phyloP scores from a whole-genome alignment of 768 basidiomycete genomes.

The Exidia glandulosa region DNA sequence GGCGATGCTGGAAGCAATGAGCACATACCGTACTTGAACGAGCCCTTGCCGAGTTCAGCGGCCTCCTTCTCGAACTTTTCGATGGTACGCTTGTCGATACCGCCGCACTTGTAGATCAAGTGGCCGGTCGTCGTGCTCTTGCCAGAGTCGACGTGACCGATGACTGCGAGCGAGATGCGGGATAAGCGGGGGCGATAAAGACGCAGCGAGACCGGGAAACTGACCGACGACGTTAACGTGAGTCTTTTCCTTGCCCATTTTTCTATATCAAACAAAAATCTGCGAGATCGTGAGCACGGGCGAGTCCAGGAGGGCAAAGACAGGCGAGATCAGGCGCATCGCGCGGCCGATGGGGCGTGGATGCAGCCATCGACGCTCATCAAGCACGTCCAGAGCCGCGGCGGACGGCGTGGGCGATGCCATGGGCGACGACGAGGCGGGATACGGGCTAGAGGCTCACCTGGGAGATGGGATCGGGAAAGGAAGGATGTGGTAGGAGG shows the following conservation, averaged over 20 bases:
- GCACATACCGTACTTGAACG: constrained; percentile 86
- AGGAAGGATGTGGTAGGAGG: not conserved
- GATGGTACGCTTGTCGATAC: constrained; percentile 99
- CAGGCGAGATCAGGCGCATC: not conserved
- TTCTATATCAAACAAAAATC: constrained; percentile 33
- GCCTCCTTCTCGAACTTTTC: constrained; percentile 99
- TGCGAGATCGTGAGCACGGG: constrained; percentile 11
- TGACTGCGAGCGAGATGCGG: constrained; percentile 46
- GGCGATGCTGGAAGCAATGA: not conserved
- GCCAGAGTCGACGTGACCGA: constrained; percentile 99
- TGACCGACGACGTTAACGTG: constrained; percentile 97
- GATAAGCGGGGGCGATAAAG: constrained; percentile 10
- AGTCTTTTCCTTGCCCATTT: constrained; percentile 93
- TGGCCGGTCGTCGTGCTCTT: constrained; percentile 99
- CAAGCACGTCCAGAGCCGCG: not conserved
- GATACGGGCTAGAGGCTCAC: not conserved
- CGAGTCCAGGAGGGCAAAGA: not conserved
- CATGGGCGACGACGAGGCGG: not conserved
- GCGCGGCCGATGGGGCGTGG: not conserved
- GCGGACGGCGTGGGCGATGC: not conserved
- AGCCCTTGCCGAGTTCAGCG: constrained; percentile 98
- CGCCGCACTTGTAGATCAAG: constrained; percentile 99
- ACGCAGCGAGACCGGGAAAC: constrained; percentile 26
- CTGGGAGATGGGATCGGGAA: not conserved
- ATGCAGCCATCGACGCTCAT: not conserved